Conservation (phyloP, 371 early-diverging fungal species). For the Batkoa obscura region DNA sequence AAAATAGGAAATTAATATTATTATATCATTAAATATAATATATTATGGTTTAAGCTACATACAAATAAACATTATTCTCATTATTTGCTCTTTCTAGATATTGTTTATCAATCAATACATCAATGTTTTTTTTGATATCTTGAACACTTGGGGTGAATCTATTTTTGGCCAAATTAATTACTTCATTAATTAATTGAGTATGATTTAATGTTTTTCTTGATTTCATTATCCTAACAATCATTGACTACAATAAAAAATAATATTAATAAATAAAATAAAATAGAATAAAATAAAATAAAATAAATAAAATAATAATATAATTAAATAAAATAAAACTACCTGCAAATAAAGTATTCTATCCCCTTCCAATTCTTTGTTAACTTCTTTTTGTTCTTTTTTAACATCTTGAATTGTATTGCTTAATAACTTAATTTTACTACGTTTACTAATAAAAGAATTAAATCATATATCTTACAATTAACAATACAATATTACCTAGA, state of each 20-base stretch:
- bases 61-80: no score
- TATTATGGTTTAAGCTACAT: no score
- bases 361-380: constrained; percentile 67
- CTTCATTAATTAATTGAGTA: constrained; percentile 66
- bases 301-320: neutral
- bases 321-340: constrained; percentile 15
- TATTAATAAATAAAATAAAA: no score
- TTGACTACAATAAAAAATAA: constrained; percentile 29
- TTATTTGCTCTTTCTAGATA: constrained; percentile 68
- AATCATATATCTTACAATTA: no score
- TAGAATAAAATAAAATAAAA: neutral
- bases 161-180: constrained; percentile 64
- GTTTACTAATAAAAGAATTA: constrained; percentile 28
- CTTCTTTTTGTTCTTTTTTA: constrained; percentile 69
- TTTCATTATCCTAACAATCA: constrained; percentile 95
- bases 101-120: constrained; percentile 81
- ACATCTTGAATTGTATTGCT: constrained; percentile 57
- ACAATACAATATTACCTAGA: neutral
- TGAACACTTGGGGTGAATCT: constrained; percentile 80
- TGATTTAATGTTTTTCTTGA: constrained; percentile 82
- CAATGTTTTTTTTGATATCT: constrained; percentile 92
- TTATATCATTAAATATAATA: no score
- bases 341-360: constrained; percentile 80
- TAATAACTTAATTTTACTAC: constrained; percentile 65
- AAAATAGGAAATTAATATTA: no score